Base-by-base conservation (phyloP, 306 rosid genomes). In the Inga laurina region DNA sequence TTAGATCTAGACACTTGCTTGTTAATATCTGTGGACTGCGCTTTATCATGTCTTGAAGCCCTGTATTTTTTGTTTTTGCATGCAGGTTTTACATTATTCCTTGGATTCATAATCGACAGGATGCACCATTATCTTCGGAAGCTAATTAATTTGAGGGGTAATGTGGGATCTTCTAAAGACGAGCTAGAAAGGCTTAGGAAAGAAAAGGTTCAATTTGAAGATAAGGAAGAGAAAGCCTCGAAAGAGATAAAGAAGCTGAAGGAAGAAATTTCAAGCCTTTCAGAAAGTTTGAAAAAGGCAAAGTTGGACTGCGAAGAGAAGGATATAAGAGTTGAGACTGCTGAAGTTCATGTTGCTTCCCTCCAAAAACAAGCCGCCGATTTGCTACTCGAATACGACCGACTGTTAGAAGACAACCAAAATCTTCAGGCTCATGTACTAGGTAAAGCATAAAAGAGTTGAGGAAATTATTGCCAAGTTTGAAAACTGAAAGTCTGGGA, bases 361-460 rank as follows among this genome's bases (percentile, higher is more conserved):
- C 95, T 91, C 76, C 95, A 91, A 77, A 92, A 92, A 75, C 97
- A 94, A 81, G 95, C 94, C 2, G 95, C 97, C 2, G 95, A 93
- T 87, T 81, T 93, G 65, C 90, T 93, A 69, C 97, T 93, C 11
- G 98, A 93, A 75, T 93, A 92, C 11, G 98, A 92, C 78, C 85
- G 93, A 35, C 91, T 94, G 54, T 89, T 94, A 62, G 95, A 92
- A 92, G 97, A 92, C 78, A 94, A 92, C 89, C 98, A 94, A 82
- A 91, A 88, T 76, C 97, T 92, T 81, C 97, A 92, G 85, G 84
- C 86, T 91, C 95, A 89, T 85, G 65, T 86, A 45, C 27, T 54
- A 37, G 76, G 93, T 48, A 48, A 48, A 91, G 69, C 83, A 34
- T 18, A 89, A 67, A 64, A 78, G 79, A 82, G 74, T 70, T 91